Base-by-base conservation (phyloP, 805 yeast genomes). In the Scheffersomyces coipomensis region DNA sequence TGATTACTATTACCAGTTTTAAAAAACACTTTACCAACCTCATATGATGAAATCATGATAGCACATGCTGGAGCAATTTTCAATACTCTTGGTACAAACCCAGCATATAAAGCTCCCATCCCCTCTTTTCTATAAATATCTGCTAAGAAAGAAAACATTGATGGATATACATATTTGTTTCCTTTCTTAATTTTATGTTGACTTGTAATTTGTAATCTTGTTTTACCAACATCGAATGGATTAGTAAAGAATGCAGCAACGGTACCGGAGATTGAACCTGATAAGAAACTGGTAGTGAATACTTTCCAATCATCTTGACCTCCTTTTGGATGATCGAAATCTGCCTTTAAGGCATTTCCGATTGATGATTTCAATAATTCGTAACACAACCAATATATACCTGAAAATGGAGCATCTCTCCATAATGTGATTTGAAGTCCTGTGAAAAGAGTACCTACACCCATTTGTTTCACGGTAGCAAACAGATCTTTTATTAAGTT, bases 31-130 rank as follows among this genome's bases (percentile, higher is more conserved):
- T 93, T 93, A 19, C 95, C 85, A 32, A 90, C 69, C 59, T 93
- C 99, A 58, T 93, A 93, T 29, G 93, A 84, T 10, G 97, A 88
- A 33, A 93, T 89, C 99, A 93, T 93, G 27, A 93, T 91, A 1
- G 99, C 99, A 73, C 99, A 93, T 12, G 97, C 83, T 9, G 99
- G 98, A 0, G 97, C 96, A 19, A 93, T 85, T 57, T 93, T 93
- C 59, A 91, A 64, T 6, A 91, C 77, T 47, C 99, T 75, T 0
- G 98, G 98, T 2, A 78, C 69, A 27, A 89, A 64, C 0, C 99
- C 99, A 26, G 87, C 86, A 55, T 85, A 93, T n/a, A 93, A 65
- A 0, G 97, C 91, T 4, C 71, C 56, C n/a, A 78, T 34, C 0
- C 99, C 99, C 61, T 93, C 99, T 16, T 66, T 73, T 48, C 61